phyloP scores from a whole-genome alignment of 2,329 filamentous ascomycete species.

The Esteya vermicola region DNA sequence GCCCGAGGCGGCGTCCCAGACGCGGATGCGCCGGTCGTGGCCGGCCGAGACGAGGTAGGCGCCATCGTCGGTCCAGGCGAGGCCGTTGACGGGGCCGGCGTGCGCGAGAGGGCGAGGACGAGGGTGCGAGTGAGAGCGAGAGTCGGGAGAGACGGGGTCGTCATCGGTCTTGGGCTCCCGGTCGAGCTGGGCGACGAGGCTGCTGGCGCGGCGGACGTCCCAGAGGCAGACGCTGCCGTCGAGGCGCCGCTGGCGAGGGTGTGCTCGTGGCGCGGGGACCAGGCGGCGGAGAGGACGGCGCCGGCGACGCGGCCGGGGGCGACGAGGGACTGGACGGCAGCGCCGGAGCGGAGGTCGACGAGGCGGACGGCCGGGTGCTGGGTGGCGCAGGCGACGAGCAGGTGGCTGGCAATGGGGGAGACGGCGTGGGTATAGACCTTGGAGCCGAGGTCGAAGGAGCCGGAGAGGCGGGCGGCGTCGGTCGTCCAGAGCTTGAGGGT shows the following conservation, averaged over 20 bases:
- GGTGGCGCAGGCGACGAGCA: conserved; percentile 78
- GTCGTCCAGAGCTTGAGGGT: conserved; percentile 64
- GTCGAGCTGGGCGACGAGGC: conserved; percentile 63
- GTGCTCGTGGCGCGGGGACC: conserved; percentile 72
- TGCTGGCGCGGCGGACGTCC: conserved; percentile 71
- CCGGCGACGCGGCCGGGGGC: conserved; percentile 43
- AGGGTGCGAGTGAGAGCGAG: no score
- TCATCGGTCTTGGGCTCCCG: conserved; percentile 43
- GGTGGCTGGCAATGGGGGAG: conserved; percentile 55
- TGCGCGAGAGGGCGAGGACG: no score
- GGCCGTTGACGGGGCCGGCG: conserved; percentile 66
- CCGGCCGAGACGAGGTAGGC: conserved; percentile 64
- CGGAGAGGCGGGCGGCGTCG: conserved; percentile 42
- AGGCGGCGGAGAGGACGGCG: conserved; percentile 54
- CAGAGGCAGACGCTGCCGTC: conserved; percentile 77
- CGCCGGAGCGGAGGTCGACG: conserved; percentile 72
- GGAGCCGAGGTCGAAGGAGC: conserved; percentile 52
- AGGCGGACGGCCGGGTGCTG: conserved; percentile 74
- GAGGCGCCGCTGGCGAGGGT: conserved; percentile 69
- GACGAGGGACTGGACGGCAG: conserved; percentile 56
- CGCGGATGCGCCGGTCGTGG: conserved; percentile 69
- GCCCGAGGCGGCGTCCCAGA: conserved; percentile 72
- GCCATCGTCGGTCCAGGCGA: conserved; percentile 74
- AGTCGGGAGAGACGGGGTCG: no score
- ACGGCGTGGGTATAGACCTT: conserved; percentile 66